These are phyloP conservation scores for Eutrema salsugineum DNA, from an alignment of 441 rosid genomes.

Conservation along the genomic window DNA sequence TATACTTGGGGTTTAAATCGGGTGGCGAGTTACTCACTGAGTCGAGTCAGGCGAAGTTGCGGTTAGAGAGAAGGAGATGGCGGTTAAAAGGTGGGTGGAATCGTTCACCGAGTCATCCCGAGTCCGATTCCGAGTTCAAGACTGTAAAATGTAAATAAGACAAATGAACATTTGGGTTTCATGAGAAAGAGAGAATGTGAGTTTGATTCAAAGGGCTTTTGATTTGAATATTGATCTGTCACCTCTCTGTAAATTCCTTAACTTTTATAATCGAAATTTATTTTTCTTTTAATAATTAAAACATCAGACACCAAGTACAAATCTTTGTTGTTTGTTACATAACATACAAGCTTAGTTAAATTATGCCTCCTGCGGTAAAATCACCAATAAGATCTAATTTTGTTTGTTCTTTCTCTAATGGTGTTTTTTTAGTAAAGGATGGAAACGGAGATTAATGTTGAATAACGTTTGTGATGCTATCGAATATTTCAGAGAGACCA, in stretches of 20 bases:
- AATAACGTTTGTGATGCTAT: too few species aligned
- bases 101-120: slow-evolving; percentile 78
- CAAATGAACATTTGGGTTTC: slow-evolving; percentile 4
- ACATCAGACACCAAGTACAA: not conserved
- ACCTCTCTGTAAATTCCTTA: slow-evolving; percentile 31
- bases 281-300: not conserved
- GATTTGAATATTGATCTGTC: slow-evolving; percentile 2
- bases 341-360: not conserved
- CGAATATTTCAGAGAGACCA: too few species aligned
- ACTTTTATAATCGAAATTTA: slow-evolving; percentile 10
- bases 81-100: slow-evolving; percentile 43
- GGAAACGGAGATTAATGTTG: too few species aligned
- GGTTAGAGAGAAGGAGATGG: slow-evolving; percentile 53
- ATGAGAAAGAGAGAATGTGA: not conserved
- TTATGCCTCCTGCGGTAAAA: not conserved
- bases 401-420: too few species aligned
- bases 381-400: too few species aligned
- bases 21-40: slow-evolving; percentile 16
- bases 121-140: slow-evolving; percentile 40
- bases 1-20: too few species aligned
- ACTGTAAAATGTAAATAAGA: slow-evolving; percentile 9
- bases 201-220: not conserved
- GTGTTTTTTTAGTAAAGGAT: too few species aligned
- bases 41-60: slow-evolving; percentile 27
- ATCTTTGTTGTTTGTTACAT: not conserved